Base-by-base conservation (phyloP, 306 rosid species). In the Citrullus mucosospermus region DNA sequence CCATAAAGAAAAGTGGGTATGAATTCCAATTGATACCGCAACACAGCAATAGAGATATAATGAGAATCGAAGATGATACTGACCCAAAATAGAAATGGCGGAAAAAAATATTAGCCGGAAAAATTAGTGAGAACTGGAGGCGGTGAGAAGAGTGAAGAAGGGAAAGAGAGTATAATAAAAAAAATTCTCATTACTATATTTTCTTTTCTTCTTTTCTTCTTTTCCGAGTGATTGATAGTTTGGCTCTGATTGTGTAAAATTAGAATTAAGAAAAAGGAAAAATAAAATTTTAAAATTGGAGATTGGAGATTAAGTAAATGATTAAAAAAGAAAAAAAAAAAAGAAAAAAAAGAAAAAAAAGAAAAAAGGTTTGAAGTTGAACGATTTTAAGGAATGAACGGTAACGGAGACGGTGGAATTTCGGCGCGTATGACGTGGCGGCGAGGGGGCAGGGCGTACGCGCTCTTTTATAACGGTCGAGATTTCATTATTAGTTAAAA, bases 391-490 rank as follows among this genome's bases (percentile, higher is more conserved):
- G 76, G 56, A 69, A 69, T 9, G 9, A 22, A 22, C 75, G 75
- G 57, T 18, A 25, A 2, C 54, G 57, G n/a, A 39, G 16, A 11
- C 38, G 48, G 17, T 18, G 56, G 12, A 9, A 22, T 20, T 70
- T 44, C 57, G 39, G 76, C 57, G 56, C 57, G 38, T 20, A 18
- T 65, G 38, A 70, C 76, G 76, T 70, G 76, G 76, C 76, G 39
- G 76, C 17, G 55, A 36, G 36, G 3, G 3, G 39, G 44, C 55
- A 18, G 20, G 51, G 75, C 34, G 16, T 39, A 18, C 75, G 76
- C 76, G 57, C 57, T 46, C 57, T 70, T 70, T 70, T 70, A 46
- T 70, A 70, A 70, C 76, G 76, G 76, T 70, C 76, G 39, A 70
- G 20, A 70, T 70, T 46, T 43, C n/a, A 22, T 9, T 48, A 12